Evolutionary conservation across 2,329 filamentous ascomycete genomes (phyloP), one percentile per base, ranked within the genome.

Genomic region (Botrytis porri): DNA sequence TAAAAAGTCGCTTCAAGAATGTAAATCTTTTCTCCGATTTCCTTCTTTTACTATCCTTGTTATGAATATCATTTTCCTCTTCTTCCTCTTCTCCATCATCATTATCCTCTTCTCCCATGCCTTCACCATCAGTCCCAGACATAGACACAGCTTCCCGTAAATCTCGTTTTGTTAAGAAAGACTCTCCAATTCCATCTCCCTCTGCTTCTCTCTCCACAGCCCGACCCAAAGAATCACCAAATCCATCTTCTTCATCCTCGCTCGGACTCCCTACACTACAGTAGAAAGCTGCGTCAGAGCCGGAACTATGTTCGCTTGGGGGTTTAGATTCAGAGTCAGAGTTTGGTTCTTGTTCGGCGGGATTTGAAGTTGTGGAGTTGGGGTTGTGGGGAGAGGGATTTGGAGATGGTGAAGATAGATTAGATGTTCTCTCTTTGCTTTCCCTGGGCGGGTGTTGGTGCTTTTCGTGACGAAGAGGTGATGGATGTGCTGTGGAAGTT

Each of bases 131-230:
- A 51, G 43, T 14, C 14, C 14, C 14, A 39, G 63, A n/a, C 14
- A 9, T 22, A 63, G 61, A 18, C 3, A 8, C 43, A 39, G n/a
- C 14, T n/a, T n/a, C 48, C 48, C 7, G 12, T n/a, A 65, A 6
- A n/a, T 4, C 3, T 1, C 4, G 18, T 57, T 57, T 57, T n/a
- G 8, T 18, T 2, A 66, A 16, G 2, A 3, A 14, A 37, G 12
- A 16, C 1, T 37, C 22, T 20, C n/a, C n/a, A n/a, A n/a, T n/a
- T n/a, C n/a, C n/a, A n/a, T n/a, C n/a, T n/a, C 1, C 32, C 2
- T 37, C 43, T 5, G 1, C 48, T 7, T 12, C 22, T 10, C 0
- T 3, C 63, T 37, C 8, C 2, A 1, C 48, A 1, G 3, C 2
- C 14, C 0, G 32, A 25, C 1, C 35, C 16, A 51, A 48, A 20